Evolutionary conservation across 371 early-diverging fungal species (phyloP), one percentile per base, ranked within the genome.

Genomic region (Dentiscutata heterogama): DNA sequence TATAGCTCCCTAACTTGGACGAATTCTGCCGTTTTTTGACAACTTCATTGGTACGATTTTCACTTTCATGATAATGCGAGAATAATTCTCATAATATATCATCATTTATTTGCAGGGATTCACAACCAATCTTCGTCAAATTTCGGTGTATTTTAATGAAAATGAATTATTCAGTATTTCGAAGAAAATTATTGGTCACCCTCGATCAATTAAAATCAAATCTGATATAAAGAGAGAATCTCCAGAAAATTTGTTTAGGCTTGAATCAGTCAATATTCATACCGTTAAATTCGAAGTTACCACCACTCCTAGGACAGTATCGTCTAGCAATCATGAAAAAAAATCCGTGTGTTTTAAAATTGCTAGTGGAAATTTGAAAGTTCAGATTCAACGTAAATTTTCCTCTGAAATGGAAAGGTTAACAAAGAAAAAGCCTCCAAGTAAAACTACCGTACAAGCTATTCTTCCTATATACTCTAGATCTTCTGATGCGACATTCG

Each of bases 351-450:
- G 94, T 70, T 83, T 96, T 64, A 86, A 93, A 18, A 93, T 93
- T 3, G 94, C 94, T 1, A 88, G 90, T 0, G 96, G 90, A 1
- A 76, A 88, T 13, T 70, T 95, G 25, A 81, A 85, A 50, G 94
- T 94, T 42, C 84, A 84, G 11, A 91, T 94, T 0, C 81, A 90
- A 5, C 81, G 83, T 25, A 86, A 90, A 35, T 88, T 94, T 74
- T 86, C 89, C 56, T 86, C 87, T 50, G 95, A 96, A 78, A 97
- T 97, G 95, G 95, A 96, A 82, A 88, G 97, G 20, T 92, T 96
- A 0, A 97, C 97, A 0, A 97, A 97, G 84, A 97, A 97, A 84
- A 89, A 87, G 50, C 95, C 96, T 10, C 97, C 97, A 7, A 85
- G 88, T 14, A 87, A 86, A 6, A 95, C 97, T 0, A 88, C 85